Evolutionary conservation across 176 grass and related monocot species (phyloP), one percentile per base, ranked within the genome.

Genomic region (Oryza australiensis): DNA sequence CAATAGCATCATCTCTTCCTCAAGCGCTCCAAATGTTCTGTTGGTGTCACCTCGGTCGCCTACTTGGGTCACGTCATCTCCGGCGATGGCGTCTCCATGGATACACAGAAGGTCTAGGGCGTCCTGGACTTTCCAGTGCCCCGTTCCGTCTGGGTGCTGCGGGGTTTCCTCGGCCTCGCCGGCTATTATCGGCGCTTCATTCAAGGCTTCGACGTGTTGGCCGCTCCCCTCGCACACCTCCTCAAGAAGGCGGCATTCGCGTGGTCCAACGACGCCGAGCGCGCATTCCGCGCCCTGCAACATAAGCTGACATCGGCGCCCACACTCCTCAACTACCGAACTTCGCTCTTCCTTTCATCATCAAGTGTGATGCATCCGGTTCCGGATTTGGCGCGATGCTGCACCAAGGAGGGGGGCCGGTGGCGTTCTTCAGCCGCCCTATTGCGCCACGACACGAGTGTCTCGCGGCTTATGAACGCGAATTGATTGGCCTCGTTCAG

Each of bases 101-200:
- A 75, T 33, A 13, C 0, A 12, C 0, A 3, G 0, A 76, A 76
- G 5, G 53, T 76, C 2, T 10, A 75, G 0, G 73, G 32, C 0
- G 51, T 59, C 0, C 12, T 3, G 2, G 73, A 75, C 1, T 26
- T 3, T 15, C 48, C 48, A 0, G 20, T 16, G 0, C 48, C 48
- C 4, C 0, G 1, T 0, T 51, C 48, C 0, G 48, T 33, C 32
- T 2, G 14, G 3, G 7, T 4, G 0, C 4, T 51, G 0, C 16
- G 16, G 5, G 48, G 48, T 0, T 20, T 51, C 13, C 16, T 51
- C 9, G 38, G 9, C 9, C 38, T 41, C 38, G 9, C 9, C 1
- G 38, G 38, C 1, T 41, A 41, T 1, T 41, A 41, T 9, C 8
- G 9, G 9, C 8, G 38, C 0, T 41, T 41, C 38, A 41, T 41